phyloP scores from a whole-genome alignment of 2,329 filamentous ascomycete species.

The Colletotrichum sp. region DNA sequence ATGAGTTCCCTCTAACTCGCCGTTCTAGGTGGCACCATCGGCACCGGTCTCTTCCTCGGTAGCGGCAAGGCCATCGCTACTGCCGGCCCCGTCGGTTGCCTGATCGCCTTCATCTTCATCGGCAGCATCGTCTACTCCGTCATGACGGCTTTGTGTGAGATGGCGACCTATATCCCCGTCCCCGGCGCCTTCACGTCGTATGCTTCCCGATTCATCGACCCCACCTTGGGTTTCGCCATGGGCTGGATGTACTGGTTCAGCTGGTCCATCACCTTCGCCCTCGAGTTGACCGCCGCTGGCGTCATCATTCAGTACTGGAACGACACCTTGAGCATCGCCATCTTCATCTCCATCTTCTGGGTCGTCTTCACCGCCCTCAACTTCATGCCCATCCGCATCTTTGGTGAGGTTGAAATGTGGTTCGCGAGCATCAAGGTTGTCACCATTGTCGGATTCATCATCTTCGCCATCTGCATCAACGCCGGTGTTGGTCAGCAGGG shows the following conservation, averaged over 20 bases:
- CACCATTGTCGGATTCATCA: slow-evolving; percentile 76
- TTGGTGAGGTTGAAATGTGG: slow-evolving; percentile 82
- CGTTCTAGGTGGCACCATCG: slow-evolving; percentile 62
- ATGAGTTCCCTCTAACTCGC: background rate
- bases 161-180: slow-evolving; percentile 80
- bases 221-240: slow-evolving; percentile 76
- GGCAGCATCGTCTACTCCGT: slow-evolving; percentile 77
- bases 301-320: slow-evolving; percentile 81
- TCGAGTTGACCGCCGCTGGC: slow-evolving; percentile 75
- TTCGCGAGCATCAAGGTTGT: slow-evolving; percentile 79
- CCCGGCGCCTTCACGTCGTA: slow-evolving; percentile 79
- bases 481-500: slow-evolving; percentile 72
- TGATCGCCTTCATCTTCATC: slow-evolving; percentile 73
- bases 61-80: slow-evolving; percentile 66
- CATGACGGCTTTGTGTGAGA: slow-evolving; percentile 74
- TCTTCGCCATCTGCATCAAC: slow-evolving; percentile 78
- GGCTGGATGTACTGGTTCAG: slow-evolving; percentile 87
- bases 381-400: slow-evolving; percentile 73
- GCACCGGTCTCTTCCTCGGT: slow-evolving; percentile 75
- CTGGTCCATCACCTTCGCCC: slow-evolving; percentile 75
- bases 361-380: slow-evolving; percentile 72
- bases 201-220: slow-evolving; percentile 76
- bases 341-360: slow-evolving; percentile 79
- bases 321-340: slow-evolving; percentile 63
- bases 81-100: slow-evolving; percentile 68